phyloP scores from a whole-genome alignment of 1,284 basidiomycete genomes.

The Ustilago xerochloae region DNA sequence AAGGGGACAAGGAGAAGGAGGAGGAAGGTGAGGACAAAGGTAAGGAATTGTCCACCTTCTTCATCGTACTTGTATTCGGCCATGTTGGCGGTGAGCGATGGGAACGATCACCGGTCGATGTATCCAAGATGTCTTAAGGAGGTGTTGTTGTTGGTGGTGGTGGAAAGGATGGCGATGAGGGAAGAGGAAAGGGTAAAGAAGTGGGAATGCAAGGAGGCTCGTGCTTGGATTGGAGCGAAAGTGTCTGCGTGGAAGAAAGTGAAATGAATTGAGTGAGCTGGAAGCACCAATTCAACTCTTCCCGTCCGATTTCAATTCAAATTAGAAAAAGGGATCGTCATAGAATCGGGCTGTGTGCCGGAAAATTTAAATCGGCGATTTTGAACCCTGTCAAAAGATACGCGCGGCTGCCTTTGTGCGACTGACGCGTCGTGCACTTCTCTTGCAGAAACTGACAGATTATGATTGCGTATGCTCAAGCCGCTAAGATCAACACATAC shows the following conservation, averaged over 20 bases:
- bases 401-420: slow-evolving; percentile 9
- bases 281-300: slow-evolving; percentile 6
- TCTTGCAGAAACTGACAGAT: background rate
- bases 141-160: background rate
- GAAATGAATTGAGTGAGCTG: slow-evolving; percentile 24
- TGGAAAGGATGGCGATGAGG: background rate
- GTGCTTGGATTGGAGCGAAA: background rate
- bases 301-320: background rate
- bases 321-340: background rate
- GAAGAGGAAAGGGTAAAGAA: background rate
- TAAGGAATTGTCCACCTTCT: slow-evolving; percentile 67
- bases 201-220: background rate
- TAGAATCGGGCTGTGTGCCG: background rate
- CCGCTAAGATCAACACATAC: slow-evolving; percentile 2
- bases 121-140: background rate
- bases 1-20: slow-evolving; percentile 64
- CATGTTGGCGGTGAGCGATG: slow-evolving; percentile 51
- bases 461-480: background rate
- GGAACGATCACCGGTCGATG: too few species aligned
- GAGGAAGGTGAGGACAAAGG: slow-evolving; percentile 66
- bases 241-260: background rate
- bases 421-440: slow-evolving; percentile 17
- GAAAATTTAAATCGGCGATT: background rate
- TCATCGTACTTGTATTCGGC: slow-evolving; percentile 68
- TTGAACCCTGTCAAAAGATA: slow-evolving; percentile 1